Evolutionary conservation across 352 stramenopile genomes (phyloP), one percentile per base, ranked within the genome.

Genomic region (Phytopythium ostracodes): DNA sequence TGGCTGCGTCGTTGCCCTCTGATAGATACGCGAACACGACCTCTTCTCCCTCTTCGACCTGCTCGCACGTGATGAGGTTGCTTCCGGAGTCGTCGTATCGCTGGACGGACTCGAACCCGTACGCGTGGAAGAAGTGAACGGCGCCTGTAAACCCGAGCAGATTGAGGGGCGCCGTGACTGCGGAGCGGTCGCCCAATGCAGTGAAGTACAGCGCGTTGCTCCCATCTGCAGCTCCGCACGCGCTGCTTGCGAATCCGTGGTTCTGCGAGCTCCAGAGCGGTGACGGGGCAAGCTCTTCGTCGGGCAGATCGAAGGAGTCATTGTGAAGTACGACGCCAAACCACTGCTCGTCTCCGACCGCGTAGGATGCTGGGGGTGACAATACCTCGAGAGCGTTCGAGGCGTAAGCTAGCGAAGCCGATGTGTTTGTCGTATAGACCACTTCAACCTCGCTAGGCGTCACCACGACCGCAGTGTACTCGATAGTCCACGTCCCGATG

Each of bases 121-220:
- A 92, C 35, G 86, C 33, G 46, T 90, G 81, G 9, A 75, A 68
- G 47, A 92, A 92, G 50, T 87, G 70, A 60, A 92, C 77, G 40
- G 79, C 78, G 0, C 75, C 77, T 50, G 88, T 68, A 36, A 90
- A 87, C 1, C 82, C 82, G 25, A 66, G 49, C 35, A 92, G 55
- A 29, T 73, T 65, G 9, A 88, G 51, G 18, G 75, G 64, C 1
- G 73, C 60, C 7, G 80, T 92, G 29, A 72, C 60, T 7, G 75
- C 82, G 10, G 67, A 68, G 11, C 82, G 82, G 29, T 88, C 71
- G 0, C 77, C 80, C 0, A 89, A 58, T 0, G 81, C 71, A 10
- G 80, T 90, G 51, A 92, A 92, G 40, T 89, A 87, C 10, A 92
- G 59, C 4, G 82, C 72, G 25, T 68, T 71, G 18, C 49, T 65